Evolutionary conservation across 805 yeast species (phyloP).

Genomic region (Diddensiella transvaalensis): DNA sequence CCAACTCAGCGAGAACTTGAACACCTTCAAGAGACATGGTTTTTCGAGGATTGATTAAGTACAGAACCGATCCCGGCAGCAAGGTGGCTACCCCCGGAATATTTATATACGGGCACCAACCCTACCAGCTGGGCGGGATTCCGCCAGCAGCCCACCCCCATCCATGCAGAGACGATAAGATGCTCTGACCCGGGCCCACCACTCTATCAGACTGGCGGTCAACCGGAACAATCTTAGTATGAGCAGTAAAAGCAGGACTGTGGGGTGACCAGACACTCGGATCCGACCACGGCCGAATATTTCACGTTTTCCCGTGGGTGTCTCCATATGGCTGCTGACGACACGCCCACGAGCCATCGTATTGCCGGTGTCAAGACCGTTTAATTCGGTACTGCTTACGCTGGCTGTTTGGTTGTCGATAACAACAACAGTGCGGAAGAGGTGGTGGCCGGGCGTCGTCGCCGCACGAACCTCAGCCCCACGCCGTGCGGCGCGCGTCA

Average conservation of each 20-base stretch:
- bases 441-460: no score
- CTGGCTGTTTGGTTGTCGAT: no score
- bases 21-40: slow-evolving; percentile 11
- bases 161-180: slow-evolving; percentile 9
- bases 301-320: slow-evolving; percentile 2
- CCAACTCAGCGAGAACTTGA: slow-evolving; percentile 1
- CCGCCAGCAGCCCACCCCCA: slow-evolving; percentile 1
- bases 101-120: neutral
- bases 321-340: slow-evolving; percentile 1
- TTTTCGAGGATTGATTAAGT: no score
- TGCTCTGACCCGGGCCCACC: neutral
- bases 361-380: no score
- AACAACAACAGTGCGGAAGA: no score
- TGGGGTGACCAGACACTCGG: neutral
- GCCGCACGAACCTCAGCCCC: no score
- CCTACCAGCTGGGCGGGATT: neutral
- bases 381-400: no score
- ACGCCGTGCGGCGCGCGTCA: no score
- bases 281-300: slow-evolving; percentile 6
- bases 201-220: neutral
- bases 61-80: no score
- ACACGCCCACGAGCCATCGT: neutral
- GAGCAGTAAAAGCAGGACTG: neutral
- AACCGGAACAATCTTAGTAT: slow-evolving; percentile 1
- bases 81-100: neutral